Evolutionary conservation across 208 protist genomes (phyloP), one percentile per base, ranked within the genome.

Genomic region (Trichomonas vaginalis): DNA sequence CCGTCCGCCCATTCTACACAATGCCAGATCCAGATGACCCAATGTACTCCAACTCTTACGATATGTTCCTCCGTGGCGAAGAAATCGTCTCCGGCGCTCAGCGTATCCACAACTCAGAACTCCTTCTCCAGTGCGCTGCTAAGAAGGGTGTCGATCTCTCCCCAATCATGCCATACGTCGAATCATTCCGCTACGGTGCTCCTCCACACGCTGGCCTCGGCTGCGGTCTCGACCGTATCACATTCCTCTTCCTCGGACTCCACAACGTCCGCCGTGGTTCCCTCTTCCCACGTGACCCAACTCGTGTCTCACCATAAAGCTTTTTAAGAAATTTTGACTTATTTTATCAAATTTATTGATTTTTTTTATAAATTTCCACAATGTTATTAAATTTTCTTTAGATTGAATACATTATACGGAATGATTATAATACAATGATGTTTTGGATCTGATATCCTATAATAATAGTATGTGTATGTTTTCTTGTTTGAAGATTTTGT

Each of bases 41-140:
- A 88, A 90, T 95, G 27, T 98, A 97, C 96, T 96, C 97, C 37
- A 98, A 98, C 96, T 98, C 98, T 61, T 99, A 99, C 97, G 99
- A 99, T 97, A 98, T 99, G 97, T 99, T 99, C 97, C 98, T 99
- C 95, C 98, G 99, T 86, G 99, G 99, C 48, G 98, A 99, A 97
- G 99, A 99, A 97, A 99, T 99, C 96, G 98, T 98, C 37, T 99
- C 99, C 42, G 99, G 99, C 40, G 99, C 99, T 48, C 99, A 99
- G 98, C 98, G 99, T 97, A 98, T 99, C 88, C 99, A 99, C 97
- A 98, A 99, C 96, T 96, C 98, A 0, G 97, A 97, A 39, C 87
- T 99, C 51, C 98, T 99, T 0, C 96, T 98, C 48, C 95, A 97
- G 88, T 97, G 97, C 40, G 98, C 98, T 37, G 49, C 32, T 48